Percentiles rank a stretch among this genome's conserved stretches.
Evolutionary conservation across 331 rosid genomes (phyloP).

Genomic region (Stylosanthes scabra): DNA sequence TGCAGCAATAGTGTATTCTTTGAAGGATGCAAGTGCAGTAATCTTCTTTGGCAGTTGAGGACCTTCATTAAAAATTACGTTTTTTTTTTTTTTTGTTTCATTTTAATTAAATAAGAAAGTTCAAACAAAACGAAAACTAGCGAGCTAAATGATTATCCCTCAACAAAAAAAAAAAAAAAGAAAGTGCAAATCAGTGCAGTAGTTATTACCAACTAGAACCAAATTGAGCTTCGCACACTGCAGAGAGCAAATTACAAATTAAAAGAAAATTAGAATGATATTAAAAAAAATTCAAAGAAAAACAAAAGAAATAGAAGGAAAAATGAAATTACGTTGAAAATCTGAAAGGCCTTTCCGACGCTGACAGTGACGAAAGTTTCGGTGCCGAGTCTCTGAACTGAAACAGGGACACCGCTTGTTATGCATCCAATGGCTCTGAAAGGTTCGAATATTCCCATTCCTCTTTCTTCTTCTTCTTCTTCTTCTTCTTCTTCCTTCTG

Average conservation of each 20-base stretch:
- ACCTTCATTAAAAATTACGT: slow-evolving; percentile 51
- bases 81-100: background rate
- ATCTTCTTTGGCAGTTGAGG: slow-evolving; percentile 90
- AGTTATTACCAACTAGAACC: slow-evolving; percentile 72
- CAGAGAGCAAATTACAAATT: background rate
- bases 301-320: background rate
- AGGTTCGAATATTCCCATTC: slow-evolving; percentile 89
- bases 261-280: slow-evolving; percentile 16
- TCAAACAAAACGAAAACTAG: background rate
- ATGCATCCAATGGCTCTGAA: slow-evolving; percentile 92
- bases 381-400: slow-evolving; percentile 88
- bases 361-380: slow-evolving; percentile 90
- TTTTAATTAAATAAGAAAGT: background rate
- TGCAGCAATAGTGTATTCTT: slow-evolving; percentile 84
- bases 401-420: slow-evolving; percentile 71
- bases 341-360: slow-evolving; percentile 91
- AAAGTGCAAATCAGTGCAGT: background rate
- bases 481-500: background rate
- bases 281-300: background rate
- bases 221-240: slow-evolving; percentile 91
- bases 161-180: background rate
- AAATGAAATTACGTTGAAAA: slow-evolving; percentile 67
- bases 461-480: slow-evolving; percentile 24
- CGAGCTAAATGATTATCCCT: too few species aligned
- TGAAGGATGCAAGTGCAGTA: slow-evolving; percentile 84